These are phyloP conservation scores for Carex parvula DNA, from an alignment of 176 grass and related monocot genomes.

Conservation along the genomic window DNA sequence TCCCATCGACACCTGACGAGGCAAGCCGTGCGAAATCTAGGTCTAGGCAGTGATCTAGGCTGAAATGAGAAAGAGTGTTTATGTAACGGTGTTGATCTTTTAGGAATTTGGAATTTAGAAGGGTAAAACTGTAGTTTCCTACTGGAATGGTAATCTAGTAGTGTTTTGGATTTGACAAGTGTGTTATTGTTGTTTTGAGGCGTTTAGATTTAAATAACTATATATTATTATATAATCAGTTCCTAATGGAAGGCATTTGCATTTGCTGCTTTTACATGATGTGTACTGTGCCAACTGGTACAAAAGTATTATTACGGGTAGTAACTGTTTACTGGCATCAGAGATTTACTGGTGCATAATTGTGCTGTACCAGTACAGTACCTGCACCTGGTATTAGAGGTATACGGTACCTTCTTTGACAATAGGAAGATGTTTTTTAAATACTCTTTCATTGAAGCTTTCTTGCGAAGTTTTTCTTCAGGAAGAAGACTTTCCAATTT, in stretches of 20 bases:
- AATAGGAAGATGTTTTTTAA: too few species aligned
- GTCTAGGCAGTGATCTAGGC: slow-evolving; percentile 46
- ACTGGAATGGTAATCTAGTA: background rate
- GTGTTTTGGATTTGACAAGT: background rate
- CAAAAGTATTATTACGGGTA: background rate
- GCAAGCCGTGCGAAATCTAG: slow-evolving; percentile 49
- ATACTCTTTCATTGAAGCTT: too few species aligned
- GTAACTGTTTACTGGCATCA: background rate
- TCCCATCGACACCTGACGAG: slow-evolving; percentile 67
- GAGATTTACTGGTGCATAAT: background rate
- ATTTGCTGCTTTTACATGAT: background rate
- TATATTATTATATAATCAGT: background rate
- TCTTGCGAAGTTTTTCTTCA: too few species aligned
- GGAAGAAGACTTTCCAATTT: too few species aligned
- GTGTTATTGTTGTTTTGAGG: background rate
- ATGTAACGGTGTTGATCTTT: background rate
- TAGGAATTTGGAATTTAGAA: slow-evolving; percentile 13
- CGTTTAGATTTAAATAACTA: background rate
- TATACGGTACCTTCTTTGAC: too few species aligned
- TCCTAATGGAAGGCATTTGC: background rate
- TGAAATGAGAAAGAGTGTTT: background rate
- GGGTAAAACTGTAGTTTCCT: background rate
- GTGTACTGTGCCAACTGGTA: background rate
- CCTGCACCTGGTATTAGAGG: too few species aligned
- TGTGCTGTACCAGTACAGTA: too few species aligned